Conservation (phyloP, 164 flowering plant species). For the Platanus orientalis region DNA sequence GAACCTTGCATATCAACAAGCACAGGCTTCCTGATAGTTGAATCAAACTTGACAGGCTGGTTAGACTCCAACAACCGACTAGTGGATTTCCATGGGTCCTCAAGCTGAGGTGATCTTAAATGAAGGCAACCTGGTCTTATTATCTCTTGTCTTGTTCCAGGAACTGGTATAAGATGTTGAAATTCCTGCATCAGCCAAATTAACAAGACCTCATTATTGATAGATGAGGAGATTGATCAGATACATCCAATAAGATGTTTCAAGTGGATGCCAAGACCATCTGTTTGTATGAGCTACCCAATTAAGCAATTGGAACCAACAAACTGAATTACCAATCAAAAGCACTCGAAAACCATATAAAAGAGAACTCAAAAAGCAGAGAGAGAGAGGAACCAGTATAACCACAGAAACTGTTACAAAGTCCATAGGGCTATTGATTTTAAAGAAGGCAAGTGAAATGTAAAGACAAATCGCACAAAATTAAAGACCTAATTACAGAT, state of each 20-base stretch:
- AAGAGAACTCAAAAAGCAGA: not conserved
- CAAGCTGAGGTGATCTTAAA: constrained; percentile 18
- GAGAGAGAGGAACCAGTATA: too few relatives aligned
- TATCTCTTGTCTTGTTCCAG: constrained; percentile 26
- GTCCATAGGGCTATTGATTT: too few relatives aligned
- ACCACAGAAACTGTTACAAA: too few relatives aligned
- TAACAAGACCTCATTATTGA: not conserved
- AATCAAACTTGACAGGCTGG: constrained; percentile 23
- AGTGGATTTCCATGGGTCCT: constrained; percentile 31
- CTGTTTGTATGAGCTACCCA: not conserved
- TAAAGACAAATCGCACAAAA: too few relatives aligned
- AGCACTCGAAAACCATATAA: not conserved
- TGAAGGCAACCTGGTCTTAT: constrained; percentile 15
- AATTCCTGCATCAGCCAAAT: constrained; percentile 37
- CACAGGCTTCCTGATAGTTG: constrained; percentile 26
- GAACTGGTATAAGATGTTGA: constrained; percentile 25
- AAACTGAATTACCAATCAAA: not conserved
- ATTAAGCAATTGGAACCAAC: not conserved
- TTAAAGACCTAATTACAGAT: too few relatives aligned
- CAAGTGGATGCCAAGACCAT: not conserved
- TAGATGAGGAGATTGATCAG: not conserved
- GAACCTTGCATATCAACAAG: constrained; percentile 53
- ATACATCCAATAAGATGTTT: not conserved
- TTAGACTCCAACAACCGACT: constrained; percentile 17
- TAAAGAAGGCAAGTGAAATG: too few relatives aligned